These are phyloP conservation scores for Danielia oregonensis DNA, from an alignment of 805 yeast genomes.

Conservation along the genomic window DNA sequence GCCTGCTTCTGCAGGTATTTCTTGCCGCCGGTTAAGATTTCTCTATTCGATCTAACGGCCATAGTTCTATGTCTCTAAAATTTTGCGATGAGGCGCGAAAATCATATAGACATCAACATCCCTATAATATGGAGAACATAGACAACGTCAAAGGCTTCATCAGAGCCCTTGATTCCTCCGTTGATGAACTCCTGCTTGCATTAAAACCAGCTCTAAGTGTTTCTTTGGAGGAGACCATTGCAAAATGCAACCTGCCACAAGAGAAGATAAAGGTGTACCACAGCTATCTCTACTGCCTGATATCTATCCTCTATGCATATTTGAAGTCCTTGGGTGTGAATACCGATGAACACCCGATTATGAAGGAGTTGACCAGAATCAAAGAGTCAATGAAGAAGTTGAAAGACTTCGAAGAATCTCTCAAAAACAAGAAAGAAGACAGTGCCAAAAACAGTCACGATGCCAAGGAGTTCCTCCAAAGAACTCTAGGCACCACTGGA, in stretches of 20 bases:
- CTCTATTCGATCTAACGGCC: constrained; percentile 59
- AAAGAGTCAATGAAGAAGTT: constrained; percentile 64
- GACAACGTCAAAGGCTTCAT: constrained; percentile 40
- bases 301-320: constrained; percentile 57
- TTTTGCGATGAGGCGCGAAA: constrained; percentile 17
- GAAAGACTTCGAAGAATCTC: constrained; percentile 33
- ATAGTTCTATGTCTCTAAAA: constrained; percentile 6
- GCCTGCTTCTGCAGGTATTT: constrained; percentile 64
- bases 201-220: constrained; percentile 35
- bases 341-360: constrained; percentile 57
- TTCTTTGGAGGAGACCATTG: constrained; percentile 37
- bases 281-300: constrained; percentile 47
- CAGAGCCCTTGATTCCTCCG: constrained; percentile 32
- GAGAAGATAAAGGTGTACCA: constrained; percentile 31
- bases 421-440: constrained; percentile 15
- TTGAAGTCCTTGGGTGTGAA: constrained; percentile 57
- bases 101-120: background rate
- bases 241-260: constrained; percentile 16
- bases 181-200: constrained; percentile 30
- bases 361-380: constrained; percentile 63
- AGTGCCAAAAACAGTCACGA: constrained; percentile 25
- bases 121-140: constrained; percentile 41
- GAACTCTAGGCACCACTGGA: constrained; percentile 39
- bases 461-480: constrained; percentile 45
- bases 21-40: constrained; percentile 84